A percentile compares a stretch with the other conserved stretches of the same genome.
These are phyloP conservation scores for Alternaria angustiovoidea DNA, from an alignment of 2,329 filamentous ascomycete genomes.

Conservation along the genomic window DNA sequence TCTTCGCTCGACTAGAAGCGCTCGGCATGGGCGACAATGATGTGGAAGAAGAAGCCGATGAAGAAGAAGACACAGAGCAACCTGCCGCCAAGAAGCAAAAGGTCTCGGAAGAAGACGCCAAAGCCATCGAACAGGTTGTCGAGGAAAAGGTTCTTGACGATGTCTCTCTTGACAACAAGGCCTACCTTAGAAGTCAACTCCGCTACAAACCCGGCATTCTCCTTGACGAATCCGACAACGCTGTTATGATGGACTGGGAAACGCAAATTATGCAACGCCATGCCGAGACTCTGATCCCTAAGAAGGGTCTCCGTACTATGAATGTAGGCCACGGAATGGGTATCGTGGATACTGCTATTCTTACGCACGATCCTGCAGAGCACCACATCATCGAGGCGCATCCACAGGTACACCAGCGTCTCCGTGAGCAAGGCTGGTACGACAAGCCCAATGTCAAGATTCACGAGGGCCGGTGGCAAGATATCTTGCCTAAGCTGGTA, in stretches of 20 bases:
- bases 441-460: constrained; percentile 67
- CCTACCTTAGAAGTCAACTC: constrained; percentile 46
- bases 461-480: constrained; percentile 81
- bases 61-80: constrained; percentile 34
- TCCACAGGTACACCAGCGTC: constrained; percentile 74
- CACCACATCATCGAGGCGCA: constrained; percentile 92
- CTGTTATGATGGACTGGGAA: constrained; percentile 96
- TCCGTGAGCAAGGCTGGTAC: constrained; percentile 73
- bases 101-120: constrained; percentile 37
- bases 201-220: constrained; percentile 56
- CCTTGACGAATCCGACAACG: constrained; percentile 78
- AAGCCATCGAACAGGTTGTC: constrained; percentile 34
- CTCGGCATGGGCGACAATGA: constrained; percentile 38
- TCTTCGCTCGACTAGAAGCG: constrained; percentile 47
- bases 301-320: constrained; percentile 71
- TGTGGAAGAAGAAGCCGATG: constrained; percentile 32
- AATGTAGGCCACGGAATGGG: constrained; percentile 94
- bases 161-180: constrained; percentile 51
- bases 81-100: constrained; percentile 48
- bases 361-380: constrained; percentile 68
- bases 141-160: constrained; percentile 42
- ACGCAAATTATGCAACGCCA: constrained; percentile 83
- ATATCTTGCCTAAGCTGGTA: constrained; percentile 74
- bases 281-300: constrained; percentile 71
- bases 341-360: constrained; percentile 81